phyloP scores from a whole-genome alignment of 139 green algal species.

The Coelastrella sp. region DNA sequence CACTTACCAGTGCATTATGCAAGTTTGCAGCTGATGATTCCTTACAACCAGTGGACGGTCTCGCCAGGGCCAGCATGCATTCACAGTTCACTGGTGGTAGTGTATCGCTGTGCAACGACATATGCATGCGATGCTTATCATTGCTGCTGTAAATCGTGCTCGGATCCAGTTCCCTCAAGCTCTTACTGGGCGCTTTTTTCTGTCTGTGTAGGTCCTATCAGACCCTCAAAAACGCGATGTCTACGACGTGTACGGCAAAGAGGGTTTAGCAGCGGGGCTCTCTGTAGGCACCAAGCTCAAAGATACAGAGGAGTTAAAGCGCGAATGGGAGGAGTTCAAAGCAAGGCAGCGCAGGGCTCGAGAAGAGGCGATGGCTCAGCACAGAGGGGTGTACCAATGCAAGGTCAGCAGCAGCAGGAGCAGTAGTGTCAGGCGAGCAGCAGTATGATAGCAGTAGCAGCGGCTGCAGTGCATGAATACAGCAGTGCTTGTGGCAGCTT shows the following conservation, averaged over 20 bases:
- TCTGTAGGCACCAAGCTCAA: constrained; percentile 55
- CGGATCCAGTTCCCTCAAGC: no score
- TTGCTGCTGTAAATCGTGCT: no score
- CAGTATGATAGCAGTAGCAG: no score
- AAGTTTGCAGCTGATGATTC: no score
- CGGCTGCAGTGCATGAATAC: no score
- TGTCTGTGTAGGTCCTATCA: constrained; percentile 64
- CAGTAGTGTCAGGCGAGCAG: not conserved
- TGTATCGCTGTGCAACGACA: no score
- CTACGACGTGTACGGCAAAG: constrained; percentile 62
- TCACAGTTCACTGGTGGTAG: constrained; percentile 90
- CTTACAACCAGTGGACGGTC: no score
- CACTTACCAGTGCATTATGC: no score
- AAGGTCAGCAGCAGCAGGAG: not conserved
- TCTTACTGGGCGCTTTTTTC: no score
- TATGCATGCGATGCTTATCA: no score
- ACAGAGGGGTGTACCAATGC: constrained; percentile 46
- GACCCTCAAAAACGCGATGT: constrained; percentile 56
- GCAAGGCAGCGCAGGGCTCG: constrained; percentile 3
- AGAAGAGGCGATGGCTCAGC: constrained; percentile 11
- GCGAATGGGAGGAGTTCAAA: constrained; percentile 55
- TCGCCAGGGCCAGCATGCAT: no score
- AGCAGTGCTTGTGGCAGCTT: no score
- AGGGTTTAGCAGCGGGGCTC: constrained; percentile 55
- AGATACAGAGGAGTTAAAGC: constrained; percentile 48